Conservation (phyloP, 371 early-diverging fungal genomes). For the Zancudomyces culisetae region DNA sequence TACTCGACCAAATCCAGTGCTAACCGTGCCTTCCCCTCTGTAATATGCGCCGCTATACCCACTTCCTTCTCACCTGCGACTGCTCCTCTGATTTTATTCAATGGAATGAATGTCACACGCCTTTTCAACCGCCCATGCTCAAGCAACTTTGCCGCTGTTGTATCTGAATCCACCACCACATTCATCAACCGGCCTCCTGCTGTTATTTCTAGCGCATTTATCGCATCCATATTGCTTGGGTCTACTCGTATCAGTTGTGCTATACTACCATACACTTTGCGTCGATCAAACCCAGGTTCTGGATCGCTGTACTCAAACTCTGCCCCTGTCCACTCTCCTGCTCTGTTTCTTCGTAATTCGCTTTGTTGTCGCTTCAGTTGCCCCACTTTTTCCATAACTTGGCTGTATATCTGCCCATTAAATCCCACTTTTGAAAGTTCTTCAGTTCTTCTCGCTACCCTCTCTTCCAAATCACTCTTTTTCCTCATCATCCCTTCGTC, state of each 20-base stretch:
- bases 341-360: background rate
- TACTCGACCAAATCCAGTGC: slow-evolving; percentile 70
- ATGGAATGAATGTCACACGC: slow-evolving; percentile 90
- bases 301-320: slow-evolving; percentile 55
- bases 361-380: slow-evolving; percentile 29
- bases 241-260: slow-evolving; percentile 66
- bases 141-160: slow-evolving; percentile 64
- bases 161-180: slow-evolving; percentile 88
- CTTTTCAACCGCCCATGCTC: slow-evolving; percentile 55
- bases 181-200: slow-evolving; percentile 86
- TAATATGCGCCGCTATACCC: slow-evolving; percentile 40
- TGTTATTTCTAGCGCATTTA: slow-evolving; percentile 77
- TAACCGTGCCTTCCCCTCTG: slow-evolving; percentile 63
- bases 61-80: slow-evolving; percentile 39
- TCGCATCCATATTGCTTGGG: slow-evolving; percentile 32
- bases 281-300: slow-evolving; percentile 66
- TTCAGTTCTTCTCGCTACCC: slow-evolving; percentile 2
- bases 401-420: slow-evolving; percentile 4
- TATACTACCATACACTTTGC: slow-evolving; percentile 76
- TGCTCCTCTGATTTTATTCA: slow-evolving; percentile 78
- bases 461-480: slow-evolving; percentile 10
- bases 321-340: slow-evolving; percentile 15
- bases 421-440: slow-evolving; percentile 15
- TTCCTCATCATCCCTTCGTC: slow-evolving; percentile 9
- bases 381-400: slow-evolving; percentile 13